A percentile compares a stretch with the other conserved stretches of the same genome.
These are phyloP conservation scores for Dittrichia graveolens DNA, from an alignment of 129 eudicot species.

Conservation along the genomic window DNA sequence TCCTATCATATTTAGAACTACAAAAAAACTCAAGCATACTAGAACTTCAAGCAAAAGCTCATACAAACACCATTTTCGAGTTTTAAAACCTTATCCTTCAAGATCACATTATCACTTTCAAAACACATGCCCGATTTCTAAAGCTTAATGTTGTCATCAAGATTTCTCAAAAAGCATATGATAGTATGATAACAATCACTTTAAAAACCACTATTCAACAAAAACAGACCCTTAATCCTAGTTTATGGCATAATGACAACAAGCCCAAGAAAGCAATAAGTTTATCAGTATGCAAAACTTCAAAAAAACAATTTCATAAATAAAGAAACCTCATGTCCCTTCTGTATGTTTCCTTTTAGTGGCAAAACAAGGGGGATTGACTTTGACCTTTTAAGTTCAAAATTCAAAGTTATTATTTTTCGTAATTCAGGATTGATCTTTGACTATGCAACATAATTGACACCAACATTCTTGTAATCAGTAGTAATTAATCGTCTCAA, in stretches of 20 bases:
- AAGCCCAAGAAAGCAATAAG: too few species aligned
- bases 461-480: constrained; percentile 7
- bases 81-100: not conserved
- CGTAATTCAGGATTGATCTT: constrained; percentile 1
- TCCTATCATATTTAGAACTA: too few species aligned
- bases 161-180: not conserved
- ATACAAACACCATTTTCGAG: constrained; percentile 3
- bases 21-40: too few species aligned
- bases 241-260: constrained; percentile 17
- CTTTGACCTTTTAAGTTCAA: not conserved
- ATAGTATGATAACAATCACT: not conserved
- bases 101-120: not conserved
- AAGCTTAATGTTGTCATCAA: not conserved
- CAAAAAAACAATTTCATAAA: not conserved
- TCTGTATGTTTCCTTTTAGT: not conserved
- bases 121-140: not conserved
- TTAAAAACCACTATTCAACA: not conserved
- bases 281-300: too few species aligned
- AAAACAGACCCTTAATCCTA: not conserved
- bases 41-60: too few species aligned
- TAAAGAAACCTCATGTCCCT: not conserved
- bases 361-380: not conserved
- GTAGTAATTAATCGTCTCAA: not conserved
- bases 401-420: not conserved
- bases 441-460: not conserved